Conservation (phyloP, 495 filamentous ascomycete species). For the Hypomontagnella submonticulosa region DNA sequence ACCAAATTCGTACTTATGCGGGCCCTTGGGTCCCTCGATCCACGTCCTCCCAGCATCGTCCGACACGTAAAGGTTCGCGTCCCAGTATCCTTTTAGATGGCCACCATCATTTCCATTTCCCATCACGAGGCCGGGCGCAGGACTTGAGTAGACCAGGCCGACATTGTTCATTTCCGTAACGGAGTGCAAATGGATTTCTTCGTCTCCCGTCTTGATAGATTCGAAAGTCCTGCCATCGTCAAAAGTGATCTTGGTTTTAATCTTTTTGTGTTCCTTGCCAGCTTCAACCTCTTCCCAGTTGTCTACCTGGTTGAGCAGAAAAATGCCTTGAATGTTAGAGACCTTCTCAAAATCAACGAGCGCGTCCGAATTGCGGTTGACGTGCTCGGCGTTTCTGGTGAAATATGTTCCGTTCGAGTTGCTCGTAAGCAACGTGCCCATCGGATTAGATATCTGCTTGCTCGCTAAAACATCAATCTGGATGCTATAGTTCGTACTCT, state of each 20-base stretch:
- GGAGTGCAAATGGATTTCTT: constrained; percentile 85
- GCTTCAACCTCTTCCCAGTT: constrained; percentile 81
- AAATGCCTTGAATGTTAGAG: constrained; percentile 86
- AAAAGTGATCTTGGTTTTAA: constrained; percentile 86
- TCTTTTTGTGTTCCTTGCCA: constrained; percentile 65
- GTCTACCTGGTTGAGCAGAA: constrained; percentile 87
- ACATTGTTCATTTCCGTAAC: constrained; percentile 82
- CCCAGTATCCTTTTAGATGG: constrained; percentile 69
- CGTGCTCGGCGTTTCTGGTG: constrained; percentile 86
- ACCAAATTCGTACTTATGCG: constrained; percentile 95
- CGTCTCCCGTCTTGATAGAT: constrained; percentile 62
- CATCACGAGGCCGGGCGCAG: constrained; percentile 92
- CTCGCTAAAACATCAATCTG: constrained; percentile 91
- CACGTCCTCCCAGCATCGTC: constrained; percentile 92
- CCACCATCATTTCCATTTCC: constrained; percentile 89
- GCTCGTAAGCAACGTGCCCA: constrained; percentile 90
- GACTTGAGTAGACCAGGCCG: constrained; percentile 92
- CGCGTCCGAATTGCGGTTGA: constrained; percentile 77
- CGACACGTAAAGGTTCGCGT: constrained; percentile 82
- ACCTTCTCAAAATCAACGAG: constrained; percentile 95
- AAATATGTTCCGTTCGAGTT: constrained; percentile 98
- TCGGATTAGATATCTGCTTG: constrained; percentile 63
- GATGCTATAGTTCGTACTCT: constrained; percentile 96
- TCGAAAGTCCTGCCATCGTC: constrained; percentile 89
- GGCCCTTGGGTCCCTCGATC: constrained; percentile 75